Base-by-base conservation (phyloP, 805 yeast species). In the Myxozyma melibiosi region DNA sequence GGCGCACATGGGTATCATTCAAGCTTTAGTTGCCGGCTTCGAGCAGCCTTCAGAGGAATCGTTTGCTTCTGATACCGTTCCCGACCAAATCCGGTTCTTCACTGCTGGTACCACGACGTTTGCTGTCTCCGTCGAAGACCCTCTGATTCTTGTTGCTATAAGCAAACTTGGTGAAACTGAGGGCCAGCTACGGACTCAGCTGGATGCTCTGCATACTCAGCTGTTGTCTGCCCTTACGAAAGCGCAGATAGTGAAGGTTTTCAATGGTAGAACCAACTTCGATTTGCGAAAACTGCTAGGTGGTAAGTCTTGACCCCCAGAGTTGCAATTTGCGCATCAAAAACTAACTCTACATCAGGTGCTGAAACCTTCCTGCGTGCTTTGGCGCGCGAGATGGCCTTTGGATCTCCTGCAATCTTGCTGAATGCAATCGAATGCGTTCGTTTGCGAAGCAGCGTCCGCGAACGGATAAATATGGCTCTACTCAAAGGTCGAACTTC, bases 161-260 rank as follows among this genome's bases (percentile, higher is more conserved):
- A 73, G 71, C 63, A 68, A 67, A 44, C 63, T 65, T 5, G 70
- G 70, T 9, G 76, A 70, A 54, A 66, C 73, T 22, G 75, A 68
- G 51, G 51, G 54, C 25, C 78, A 61, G 33, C 66, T 86, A 47
- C 66, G 76, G 40, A 79, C 81, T 33, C 97, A 92, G 66, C 73
- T 92, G 46, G 85, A 83, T 49, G 78, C 86, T 20, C 66, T 92
- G 14, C 85, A 91, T 72, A 83, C 88, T 46, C 92, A 88, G 69
- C 69, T 92, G 4, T 69, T 92, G n/a, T 83, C 96, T 0, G 86
- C 94, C 0, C 73, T 94, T 38, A 86, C 96, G n/a, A 84, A 86
- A 67, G 86, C 90, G 1, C 88, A 86, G 61, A 82, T 92, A 37
- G 75, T 80, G 8, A 82, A 83, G 61, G 83, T 86, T 34, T 91